These are phyloP conservation scores for Tetracladium setigerum DNA, from an alignment of 495 filamentous ascomycete species.

Conservation along the genomic window DNA sequence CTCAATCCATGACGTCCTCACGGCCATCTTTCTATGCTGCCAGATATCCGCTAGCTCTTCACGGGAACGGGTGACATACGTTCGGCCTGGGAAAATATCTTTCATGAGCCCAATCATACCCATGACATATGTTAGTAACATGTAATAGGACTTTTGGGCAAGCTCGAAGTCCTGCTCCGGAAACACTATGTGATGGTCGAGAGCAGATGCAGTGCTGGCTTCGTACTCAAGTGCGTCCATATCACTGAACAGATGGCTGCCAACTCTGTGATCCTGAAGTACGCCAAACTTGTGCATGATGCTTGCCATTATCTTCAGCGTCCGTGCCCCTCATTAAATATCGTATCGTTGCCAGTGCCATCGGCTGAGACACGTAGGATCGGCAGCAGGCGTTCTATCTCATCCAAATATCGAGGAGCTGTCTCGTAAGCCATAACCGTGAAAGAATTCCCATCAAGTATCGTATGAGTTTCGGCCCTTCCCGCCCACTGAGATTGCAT, in stretches of 20 bases:
- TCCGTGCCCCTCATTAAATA: not conserved
- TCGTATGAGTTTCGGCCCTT: not conserved
- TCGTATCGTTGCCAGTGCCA: not conserved
- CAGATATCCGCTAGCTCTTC: slow-evolving; percentile 1
- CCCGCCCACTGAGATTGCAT: not conserved
- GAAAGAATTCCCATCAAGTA: slow-evolving; percentile 3
- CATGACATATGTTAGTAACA: slow-evolving; percentile 7
- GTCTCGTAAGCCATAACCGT: slow-evolving; percentile 10
- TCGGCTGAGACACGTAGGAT: not conserved
- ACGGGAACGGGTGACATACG: not conserved
- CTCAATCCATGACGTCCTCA: slow-evolving; percentile 6
- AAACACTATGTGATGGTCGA: not conserved
- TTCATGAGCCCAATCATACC: not conserved
- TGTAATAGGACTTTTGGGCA: slow-evolving; percentile 6
- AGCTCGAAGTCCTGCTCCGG: slow-evolving; percentile 3
- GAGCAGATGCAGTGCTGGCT: slow-evolving; percentile 1
- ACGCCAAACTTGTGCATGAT: not conserved
- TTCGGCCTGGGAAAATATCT: slow-evolving; percentile 2
- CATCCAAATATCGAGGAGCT: not conserved
- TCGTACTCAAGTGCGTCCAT: slow-evolving; percentile 8
- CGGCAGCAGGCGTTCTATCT: not conserved
- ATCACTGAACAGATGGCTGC: slow-evolving; percentile 1
- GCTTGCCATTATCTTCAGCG: not conserved
- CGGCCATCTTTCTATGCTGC: slow-evolving; percentile 1
- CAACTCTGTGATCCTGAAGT: not conserved